phyloP scores from a whole-genome alignment of 768 basidiomycete genomes.

The Phylloporus sp. region DNA sequence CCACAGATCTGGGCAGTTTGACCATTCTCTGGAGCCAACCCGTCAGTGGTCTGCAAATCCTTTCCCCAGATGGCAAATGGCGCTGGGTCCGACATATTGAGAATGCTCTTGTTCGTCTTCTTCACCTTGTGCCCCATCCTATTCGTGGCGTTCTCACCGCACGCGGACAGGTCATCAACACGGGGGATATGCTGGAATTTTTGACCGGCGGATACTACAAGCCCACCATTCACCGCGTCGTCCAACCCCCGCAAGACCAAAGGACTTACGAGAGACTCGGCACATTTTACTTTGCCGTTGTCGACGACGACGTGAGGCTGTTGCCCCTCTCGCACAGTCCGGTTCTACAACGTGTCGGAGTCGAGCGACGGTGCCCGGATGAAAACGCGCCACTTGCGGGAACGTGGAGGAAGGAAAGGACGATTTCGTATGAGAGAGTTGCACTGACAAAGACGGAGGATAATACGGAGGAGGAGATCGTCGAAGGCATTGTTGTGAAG shows the following conservation, averaged over 20 bases:
- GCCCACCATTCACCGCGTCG: constrained; percentile 55
- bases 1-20: constrained; percentile 49
- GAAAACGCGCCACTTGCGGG: constrained; percentile 44
- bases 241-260: constrained; percentile 53
- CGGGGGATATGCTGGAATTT: constrained; percentile 54
- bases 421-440: constrained; percentile 44
- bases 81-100: constrained; percentile 53
- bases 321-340: constrained; percentile 42
- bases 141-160: constrained; percentile 30
- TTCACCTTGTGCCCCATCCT: background rate
- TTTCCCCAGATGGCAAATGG: constrained; percentile 48
- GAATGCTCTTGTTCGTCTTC: constrained; percentile 43
- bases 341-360: constrained; percentile 41
- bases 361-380: constrained; percentile 33
- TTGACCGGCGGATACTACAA: constrained; percentile 54
- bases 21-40: constrained; percentile 58
- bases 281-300: constrained; percentile 50
- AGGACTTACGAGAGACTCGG: constrained; percentile 44
- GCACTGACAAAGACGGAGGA: constrained; percentile 37
- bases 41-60: constrained; percentile 50
- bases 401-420: constrained; percentile 46
- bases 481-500: constrained; percentile 49
- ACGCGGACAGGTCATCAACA: constrained; percentile 46
- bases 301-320: constrained; percentile 47
- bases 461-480: constrained; percentile 47